Conservation (phyloP, 441 rosid genomes). For the Aleurites moluccanus region DNA sequence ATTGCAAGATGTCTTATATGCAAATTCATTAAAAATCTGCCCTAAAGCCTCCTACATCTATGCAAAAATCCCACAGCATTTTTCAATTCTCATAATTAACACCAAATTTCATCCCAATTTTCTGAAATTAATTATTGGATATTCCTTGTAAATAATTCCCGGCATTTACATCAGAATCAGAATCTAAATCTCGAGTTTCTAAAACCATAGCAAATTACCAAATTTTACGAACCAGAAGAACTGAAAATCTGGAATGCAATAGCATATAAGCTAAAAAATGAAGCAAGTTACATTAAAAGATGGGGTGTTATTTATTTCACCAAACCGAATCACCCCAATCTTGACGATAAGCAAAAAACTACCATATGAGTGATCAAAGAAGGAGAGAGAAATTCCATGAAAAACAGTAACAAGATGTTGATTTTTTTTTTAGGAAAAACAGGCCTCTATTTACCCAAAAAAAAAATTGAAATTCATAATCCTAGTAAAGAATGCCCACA, state of each 20-base stretch:
- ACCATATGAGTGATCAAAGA: background rate
- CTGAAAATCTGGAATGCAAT: conserved; percentile 6
- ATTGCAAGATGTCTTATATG: background rate
- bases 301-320: background rate
- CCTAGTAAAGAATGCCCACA: background rate
- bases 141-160: conserved; percentile 3
- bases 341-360: background rate
- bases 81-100: conserved; percentile 1
- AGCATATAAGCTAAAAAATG: background rate
- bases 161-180: conserved; percentile 2
- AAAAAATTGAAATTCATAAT: background rate
- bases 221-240: conserved; percentile 3
- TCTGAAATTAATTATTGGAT: conserved; percentile 17
- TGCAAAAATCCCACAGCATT: conserved; percentile 10
- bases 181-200: conserved; percentile 8
- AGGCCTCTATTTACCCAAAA: background rate
- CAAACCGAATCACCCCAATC: conserved; percentile 13
- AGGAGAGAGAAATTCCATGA: background rate
- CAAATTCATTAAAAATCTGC: background rate
- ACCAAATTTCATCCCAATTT: conserved; percentile 6
- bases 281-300: conserved; percentile 11
- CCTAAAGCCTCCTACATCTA: background rate
- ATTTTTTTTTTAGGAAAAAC: background rate
- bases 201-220: conserved; percentile 6
- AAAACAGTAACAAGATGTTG: background rate